Evolutionary conservation across 345 rosid genomes (phyloP).

Genomic region (Eucalyptus caleyi): DNA sequence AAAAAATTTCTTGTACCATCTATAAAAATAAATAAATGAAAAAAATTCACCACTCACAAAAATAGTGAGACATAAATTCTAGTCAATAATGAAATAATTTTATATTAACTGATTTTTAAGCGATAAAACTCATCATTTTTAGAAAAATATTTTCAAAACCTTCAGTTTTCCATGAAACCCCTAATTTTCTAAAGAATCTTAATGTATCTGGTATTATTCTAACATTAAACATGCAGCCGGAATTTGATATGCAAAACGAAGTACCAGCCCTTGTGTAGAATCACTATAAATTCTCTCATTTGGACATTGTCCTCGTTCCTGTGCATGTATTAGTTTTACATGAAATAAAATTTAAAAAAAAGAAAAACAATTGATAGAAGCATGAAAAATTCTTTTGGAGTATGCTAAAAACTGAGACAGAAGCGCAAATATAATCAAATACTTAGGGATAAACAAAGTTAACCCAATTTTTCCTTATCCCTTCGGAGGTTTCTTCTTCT

Average conservation of each 20-base stretch:
- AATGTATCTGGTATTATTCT: background rate
- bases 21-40: too few species aligned
- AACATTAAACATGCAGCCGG: background rate
- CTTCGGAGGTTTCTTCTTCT: background rate
- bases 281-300: background rate
- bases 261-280: background rate
- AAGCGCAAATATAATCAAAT: background rate
- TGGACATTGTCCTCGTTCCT: background rate
- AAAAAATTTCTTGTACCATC: too few species aligned
- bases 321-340: background rate
- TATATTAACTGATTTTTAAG: too few species aligned
- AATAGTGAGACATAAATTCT: too few species aligned
- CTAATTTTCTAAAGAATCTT: background rate
- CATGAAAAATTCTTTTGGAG: background rate
- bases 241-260: background rate
- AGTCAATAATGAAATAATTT: too few species aligned
- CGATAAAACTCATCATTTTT: background rate
- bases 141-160: background rate
- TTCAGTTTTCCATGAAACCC: background rate
- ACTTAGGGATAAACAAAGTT: background rate
- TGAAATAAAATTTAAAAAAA: background rate
- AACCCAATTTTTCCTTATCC: background rate
- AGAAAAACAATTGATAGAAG: background rate
- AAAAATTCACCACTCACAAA: too few species aligned
- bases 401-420: background rate